Conservation (phyloP, 129 eudicot species). For the Kitagawia praeruptora region DNA sequence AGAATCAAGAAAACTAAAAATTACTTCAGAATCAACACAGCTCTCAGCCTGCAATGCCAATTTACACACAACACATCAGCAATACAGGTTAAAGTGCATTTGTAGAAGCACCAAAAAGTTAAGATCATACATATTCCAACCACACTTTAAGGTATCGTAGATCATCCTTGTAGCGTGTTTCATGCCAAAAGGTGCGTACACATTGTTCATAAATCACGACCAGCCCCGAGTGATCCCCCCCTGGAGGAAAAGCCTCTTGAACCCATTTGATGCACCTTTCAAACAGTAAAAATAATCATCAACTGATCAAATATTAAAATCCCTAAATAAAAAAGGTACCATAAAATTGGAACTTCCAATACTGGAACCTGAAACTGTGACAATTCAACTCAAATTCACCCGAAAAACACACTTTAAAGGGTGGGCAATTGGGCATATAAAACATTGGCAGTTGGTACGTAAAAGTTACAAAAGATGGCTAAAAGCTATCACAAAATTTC, state of each 20-base stretch:
- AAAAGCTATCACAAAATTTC: too few relatives aligned
- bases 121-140: slow-evolving; percentile 77
- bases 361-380: background rate
- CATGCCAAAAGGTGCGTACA: slow-evolving; percentile 92
- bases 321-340: background rate
- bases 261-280: slow-evolving; percentile 93
- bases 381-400: background rate
- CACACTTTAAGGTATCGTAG: slow-evolving; percentile 89
- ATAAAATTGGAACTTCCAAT: background rate
- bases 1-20: slow-evolving; percentile 67
- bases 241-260: slow-evolving; percentile 91
- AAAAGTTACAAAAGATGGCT: too few relatives aligned
- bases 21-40: slow-evolving; percentile 82
- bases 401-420: background rate
- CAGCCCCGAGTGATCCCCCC: slow-evolving; percentile 85
- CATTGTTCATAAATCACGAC: slow-evolving; percentile 78
- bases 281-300: background rate
- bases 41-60: slow-evolving; percentile 64
- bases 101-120: background rate
- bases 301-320: background rate
- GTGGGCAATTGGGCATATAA: background rate
- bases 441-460: background rate
- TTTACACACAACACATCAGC: background rate
- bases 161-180: slow-evolving; percentile 65
- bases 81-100: background rate